A percentile compares a stretch with the other conserved stretches of the same genome.
phyloP scores from a whole-genome alignment of 148 eudicot genomes.

The Rhododendron ferrugineum region DNA sequence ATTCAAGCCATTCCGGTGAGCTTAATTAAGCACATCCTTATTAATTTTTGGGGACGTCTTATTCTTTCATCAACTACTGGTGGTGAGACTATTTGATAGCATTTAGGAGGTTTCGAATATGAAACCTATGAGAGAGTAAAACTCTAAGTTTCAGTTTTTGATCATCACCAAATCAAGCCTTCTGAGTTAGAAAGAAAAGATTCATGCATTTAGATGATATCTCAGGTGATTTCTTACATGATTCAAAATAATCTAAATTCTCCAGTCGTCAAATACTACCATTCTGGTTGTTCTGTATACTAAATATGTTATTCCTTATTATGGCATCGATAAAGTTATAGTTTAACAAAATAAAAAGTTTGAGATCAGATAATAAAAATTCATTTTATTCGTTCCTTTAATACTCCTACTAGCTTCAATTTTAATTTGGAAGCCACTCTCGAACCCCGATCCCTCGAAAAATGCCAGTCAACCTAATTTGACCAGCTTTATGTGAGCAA shows the following conservation, averaged over 20 bases:
- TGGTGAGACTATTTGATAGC: neutral
- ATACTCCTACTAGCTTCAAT: no score
- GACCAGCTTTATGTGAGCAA: constrained; percentile 5
- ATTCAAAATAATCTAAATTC: no score
- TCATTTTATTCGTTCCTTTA: no score
- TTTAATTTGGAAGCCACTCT: no score
- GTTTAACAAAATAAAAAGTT: no score
- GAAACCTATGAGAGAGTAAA: neutral
- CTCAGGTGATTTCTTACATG: neutral
- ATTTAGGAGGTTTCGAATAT: neutral
- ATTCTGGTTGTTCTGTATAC: no score
- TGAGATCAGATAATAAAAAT: no score
- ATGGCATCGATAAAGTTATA: no score
- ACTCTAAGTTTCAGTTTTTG: neutral
- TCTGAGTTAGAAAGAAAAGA: neutral
- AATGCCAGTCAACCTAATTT: constrained; percentile 2
- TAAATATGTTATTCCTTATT: no score
- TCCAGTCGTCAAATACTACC: no score
- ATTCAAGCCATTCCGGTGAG: neutral
- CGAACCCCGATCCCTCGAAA: neutral
- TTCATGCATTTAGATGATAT: neutral
- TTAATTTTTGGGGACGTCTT: neutral
- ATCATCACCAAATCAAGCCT: neutral
- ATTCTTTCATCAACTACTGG: neutral
- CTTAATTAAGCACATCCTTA: neutral